phyloP scores from a whole-genome alignment of 768 basidiomycete species.

The Cystobasidium onofrii region DNA sequence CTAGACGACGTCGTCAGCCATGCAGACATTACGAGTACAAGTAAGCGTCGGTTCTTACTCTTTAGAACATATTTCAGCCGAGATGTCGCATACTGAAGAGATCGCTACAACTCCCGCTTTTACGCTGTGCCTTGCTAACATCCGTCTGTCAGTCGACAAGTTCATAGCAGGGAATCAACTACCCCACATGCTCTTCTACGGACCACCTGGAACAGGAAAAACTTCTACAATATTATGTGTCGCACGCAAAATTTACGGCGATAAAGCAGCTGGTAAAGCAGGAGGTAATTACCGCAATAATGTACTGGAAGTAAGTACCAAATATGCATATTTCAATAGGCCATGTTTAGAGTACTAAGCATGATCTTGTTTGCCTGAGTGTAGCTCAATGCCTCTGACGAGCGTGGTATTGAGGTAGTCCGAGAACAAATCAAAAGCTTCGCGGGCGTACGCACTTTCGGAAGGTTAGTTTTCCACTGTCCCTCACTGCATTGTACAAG shows the following conservation, averaged over 20 bases:
- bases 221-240: slow-evolving; percentile 95
- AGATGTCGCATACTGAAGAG: too few species aligned
- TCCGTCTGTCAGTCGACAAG: slow-evolving; percentile 63
- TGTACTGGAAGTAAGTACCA: slow-evolving; percentile 79
- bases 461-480: slow-evolving; percentile 42
- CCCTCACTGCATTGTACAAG: not conserved
- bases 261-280: slow-evolving; percentile 42
- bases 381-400: slow-evolving; percentile 94
- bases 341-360: too few species aligned
- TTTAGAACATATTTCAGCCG: too few species aligned
- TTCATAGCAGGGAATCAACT: slow-evolving; percentile 91
- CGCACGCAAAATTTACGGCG: slow-evolving; percentile 85
- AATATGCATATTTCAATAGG: too few species aligned
- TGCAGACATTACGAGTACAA: slow-evolving; percentile 86
- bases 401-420: slow-evolving; percentile 96
- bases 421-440: slow-evolving; percentile 98
- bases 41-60: slow-evolving; percentile 51
- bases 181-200: slow-evolving; percentile 93
- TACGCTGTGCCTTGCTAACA: too few species aligned
- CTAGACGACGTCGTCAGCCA: slow-evolving; percentile 94
- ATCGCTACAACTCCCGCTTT: not conserved
- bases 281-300: slow-evolving; percentile 63
- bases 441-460: slow-evolving; percentile 82
- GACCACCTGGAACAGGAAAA: slow-evolving; percentile 96
- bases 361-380: too few species aligned